Evolutionary conservation across 139 green algal genomes (phyloP).

Genomic region (Cymbomonas tetramitiformis): DNA sequence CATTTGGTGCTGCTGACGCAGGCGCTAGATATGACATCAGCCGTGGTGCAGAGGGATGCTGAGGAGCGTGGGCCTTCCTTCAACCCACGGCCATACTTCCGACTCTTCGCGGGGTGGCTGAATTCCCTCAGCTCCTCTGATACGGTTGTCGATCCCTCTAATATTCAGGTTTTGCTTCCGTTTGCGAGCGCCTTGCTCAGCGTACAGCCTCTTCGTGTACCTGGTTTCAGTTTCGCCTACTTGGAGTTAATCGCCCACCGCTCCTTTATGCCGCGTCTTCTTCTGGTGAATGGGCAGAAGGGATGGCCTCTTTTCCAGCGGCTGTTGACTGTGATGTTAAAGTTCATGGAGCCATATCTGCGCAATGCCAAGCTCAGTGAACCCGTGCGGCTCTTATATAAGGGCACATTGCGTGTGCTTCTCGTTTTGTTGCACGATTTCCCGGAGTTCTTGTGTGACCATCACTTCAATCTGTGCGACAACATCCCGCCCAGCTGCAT

Average conservation of each 20-base stretch:
- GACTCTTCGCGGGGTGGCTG: slow-evolving; percentile 68
- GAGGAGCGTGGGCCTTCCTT: slow-evolving; percentile 56
- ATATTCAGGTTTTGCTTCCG: slow-evolving; percentile 28
- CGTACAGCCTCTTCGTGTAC: slow-evolving; percentile 66
- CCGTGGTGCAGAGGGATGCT: slow-evolving; percentile 49
- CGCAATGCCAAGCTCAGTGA: slow-evolving; percentile 64
- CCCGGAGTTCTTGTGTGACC: slow-evolving; percentile 95
- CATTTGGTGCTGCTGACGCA: slow-evolving; percentile 35
- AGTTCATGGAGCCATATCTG: slow-evolving; percentile 92
- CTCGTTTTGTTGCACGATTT: slow-evolving; percentile 98
- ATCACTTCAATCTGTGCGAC: slow-evolving; percentile 86
- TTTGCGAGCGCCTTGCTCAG: slow-evolving; percentile 39
- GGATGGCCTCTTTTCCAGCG: slow-evolving; percentile 54
- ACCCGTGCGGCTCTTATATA: slow-evolving; percentile 70
- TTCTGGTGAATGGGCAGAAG: slow-evolving; percentile 42
- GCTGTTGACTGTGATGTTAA: slow-evolving; percentile 59
- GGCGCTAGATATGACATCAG: slow-evolving; percentile 52
- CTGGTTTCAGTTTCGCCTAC: slow-evolving; percentile 88
- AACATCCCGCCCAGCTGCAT: slow-evolving; percentile 80
- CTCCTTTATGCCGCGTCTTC: slow-evolving; percentile 79
- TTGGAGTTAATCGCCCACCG: slow-evolving; percentile 82
- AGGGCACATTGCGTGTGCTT: slow-evolving; percentile 82
- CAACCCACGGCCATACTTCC: slow-evolving; percentile 83
- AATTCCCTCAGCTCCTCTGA: slow-evolving; percentile 51
- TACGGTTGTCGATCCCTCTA: slow-evolving; percentile 25